These are phyloP conservation scores for Crithidia expoeki DNA, from an alignment of 208 protist genomes.

Conservation along the genomic window DNA sequence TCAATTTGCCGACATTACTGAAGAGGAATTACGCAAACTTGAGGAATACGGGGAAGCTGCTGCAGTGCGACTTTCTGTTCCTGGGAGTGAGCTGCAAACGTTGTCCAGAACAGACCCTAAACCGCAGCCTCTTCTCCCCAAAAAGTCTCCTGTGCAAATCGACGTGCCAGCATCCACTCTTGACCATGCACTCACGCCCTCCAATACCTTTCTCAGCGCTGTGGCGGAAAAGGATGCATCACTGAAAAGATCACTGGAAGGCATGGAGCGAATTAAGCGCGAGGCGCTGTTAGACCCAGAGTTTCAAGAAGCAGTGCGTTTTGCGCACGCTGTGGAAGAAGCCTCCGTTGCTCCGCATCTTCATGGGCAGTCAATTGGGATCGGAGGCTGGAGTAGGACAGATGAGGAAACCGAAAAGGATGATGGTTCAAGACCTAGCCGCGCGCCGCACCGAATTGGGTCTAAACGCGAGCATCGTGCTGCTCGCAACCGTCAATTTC, in stretches of 20 bases:
- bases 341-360: slow-evolving; percentile 41
- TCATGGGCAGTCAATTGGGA: slow-evolving; percentile 14
- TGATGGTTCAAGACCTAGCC: neutral
- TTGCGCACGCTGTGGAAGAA: slow-evolving; percentile 62
- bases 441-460: neutral
- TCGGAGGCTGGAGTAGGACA: neutral
- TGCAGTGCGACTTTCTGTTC: slow-evolving; percentile 14
- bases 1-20: slow-evolving; percentile 58
- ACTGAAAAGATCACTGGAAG: slow-evolving; percentile 52
- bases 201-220: slow-evolving; percentile 69
- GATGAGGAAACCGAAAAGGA: neutral
- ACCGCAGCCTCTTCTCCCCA: neutral
- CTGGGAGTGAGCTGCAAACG: neutral
- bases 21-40: slow-evolving; percentile 57
- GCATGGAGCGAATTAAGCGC: slow-evolving; percentile 78
- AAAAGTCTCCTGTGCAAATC: neutral
- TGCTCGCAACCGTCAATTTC: slow-evolving; percentile 18
- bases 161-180: slow-evolving; percentile 39
- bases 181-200: slow-evolving; percentile 64
- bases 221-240: slow-evolving; percentile 48
- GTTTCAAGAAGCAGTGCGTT: slow-evolving; percentile 74
- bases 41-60: slow-evolving; percentile 65
- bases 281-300: slow-evolving; percentile 63
- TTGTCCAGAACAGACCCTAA: neutral
- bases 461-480: slow-evolving; percentile 29